Evolutionary conservation across 2,329 filamentous ascomycete genomes (phyloP), one percentile per base, ranked within the genome.

Genomic region (Amesomyces nigricolor): DNA sequence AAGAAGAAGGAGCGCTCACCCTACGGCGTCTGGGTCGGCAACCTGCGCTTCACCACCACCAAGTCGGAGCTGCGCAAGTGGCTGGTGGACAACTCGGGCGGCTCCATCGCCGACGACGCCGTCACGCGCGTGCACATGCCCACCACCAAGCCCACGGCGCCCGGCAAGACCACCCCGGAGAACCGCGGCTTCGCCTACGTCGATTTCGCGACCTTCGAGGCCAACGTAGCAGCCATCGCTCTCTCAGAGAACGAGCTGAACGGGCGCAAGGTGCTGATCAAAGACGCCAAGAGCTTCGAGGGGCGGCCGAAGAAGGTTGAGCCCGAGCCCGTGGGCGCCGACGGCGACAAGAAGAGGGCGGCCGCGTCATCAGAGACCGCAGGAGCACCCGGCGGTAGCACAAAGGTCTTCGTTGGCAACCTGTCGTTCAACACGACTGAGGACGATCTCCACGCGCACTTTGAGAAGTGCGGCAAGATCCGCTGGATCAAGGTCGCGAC

Each of bases 121-220:
- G 94, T 99, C 62, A 95, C 91, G 1, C 82, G 94, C 58, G 76
- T 97, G 50, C 86, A 96, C 71, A 75, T 96, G 67, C 91, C 91
- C 1, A 80, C 74, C 7, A 77, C 75, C 42, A 86, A 62, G 61
- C 45, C 61, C 47, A 32, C 66, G 60, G 48, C 65, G 53, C 42
- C 59, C n/a, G 55, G 63, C 61, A 76, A 74, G 61, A 71, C 71
- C 78, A 64, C 72, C 14, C 30, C 79, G 19, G 76, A 85, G 64
- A 99, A 97, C 75, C 92, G 88, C 72, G 95, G 94, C 14, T 99
- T 96, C 68, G 94, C 94, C 53, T 99, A 99, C 68, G 85, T 99
- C 61, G 95, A 99, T 70, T 96, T 99, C 68, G 76, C 83, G 45
- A 86, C 80, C 22, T 80, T 86, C 40, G 73, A 73, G n/a, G 81